These are phyloP conservation scores for Aspergillus sp. DNA, from an alignment of 2,329 filamentous ascomycete genomes.

Conservation along the genomic window DNA sequence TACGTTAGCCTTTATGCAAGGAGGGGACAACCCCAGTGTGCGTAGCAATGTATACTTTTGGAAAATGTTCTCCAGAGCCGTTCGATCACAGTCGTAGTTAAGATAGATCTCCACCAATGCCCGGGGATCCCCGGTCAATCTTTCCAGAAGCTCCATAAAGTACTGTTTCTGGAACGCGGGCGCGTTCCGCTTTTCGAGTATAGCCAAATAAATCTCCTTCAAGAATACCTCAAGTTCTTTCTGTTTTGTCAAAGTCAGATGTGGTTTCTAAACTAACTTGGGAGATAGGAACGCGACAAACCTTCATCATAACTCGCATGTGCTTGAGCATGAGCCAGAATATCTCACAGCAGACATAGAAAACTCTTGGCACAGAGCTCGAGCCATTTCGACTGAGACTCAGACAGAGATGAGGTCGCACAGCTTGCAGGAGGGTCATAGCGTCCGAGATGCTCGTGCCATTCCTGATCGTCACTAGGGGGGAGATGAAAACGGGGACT, in stretches of 20 bases:
- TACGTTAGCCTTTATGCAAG: conserved; percentile 2
- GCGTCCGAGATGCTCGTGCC: conserved; percentile 74
- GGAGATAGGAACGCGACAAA: conserved; percentile 29
- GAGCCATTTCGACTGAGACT: conserved; percentile 92
- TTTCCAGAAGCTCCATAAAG: conserved; percentile 76
- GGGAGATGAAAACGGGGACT: conserved; percentile 80
- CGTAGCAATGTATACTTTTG: conserved; percentile 47
- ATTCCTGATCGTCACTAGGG: conserved; percentile 83
- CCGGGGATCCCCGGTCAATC: conserved; percentile 75
- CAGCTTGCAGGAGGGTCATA: conserved; percentile 84
- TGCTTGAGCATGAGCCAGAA: conserved; percentile 97
- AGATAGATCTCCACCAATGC: conserved; percentile 91
- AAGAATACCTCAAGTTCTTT: conserved; percentile 97
- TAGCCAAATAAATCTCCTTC: conserved; percentile 92
- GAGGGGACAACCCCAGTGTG: background rate
- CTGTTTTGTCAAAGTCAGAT: conserved; percentile 33
- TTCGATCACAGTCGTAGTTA: conserved; percentile 95
- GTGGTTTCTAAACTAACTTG: background rate
- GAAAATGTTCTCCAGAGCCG: conserved; percentile 90
- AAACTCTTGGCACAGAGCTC: conserved; percentile 83
- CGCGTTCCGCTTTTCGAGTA: conserved; percentile 78
- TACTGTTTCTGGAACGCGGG: conserved; percentile 87
- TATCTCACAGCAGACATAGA: conserved; percentile 92
- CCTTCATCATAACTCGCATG: conserved; percentile 89
- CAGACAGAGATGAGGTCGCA: conserved; percentile 94